Evolutionary conservation across 768 basidiomycete species (phyloP), one percentile per base, ranked within the genome.

Genomic region (Lactifluus piperatus): DNA sequence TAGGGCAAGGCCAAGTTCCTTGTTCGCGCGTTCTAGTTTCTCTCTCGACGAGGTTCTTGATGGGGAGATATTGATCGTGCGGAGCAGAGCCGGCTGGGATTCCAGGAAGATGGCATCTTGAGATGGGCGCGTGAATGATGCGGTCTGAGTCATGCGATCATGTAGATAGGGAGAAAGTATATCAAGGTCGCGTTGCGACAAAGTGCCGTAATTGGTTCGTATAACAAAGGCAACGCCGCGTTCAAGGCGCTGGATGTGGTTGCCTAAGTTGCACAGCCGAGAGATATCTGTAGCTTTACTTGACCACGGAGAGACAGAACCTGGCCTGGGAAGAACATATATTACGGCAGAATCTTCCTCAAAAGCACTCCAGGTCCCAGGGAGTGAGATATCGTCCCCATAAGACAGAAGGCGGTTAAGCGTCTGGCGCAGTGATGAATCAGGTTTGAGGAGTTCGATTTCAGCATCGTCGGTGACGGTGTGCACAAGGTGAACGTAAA

Each of bases 221-320:
- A 97, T 77, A 54, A 81, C 76, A 66, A 85, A 91, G 5, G 79
- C 82, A 20, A 83, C 65, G 4, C 95, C 94, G 20, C 97, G 83
- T 70, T 99, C 97, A 56, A 99, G 73, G 39, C 97, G 81, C 62
- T 87, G 81, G 53, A 99, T 74, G 54, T 84, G 76, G 2, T 72
- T 69, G 20, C 78, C 82, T 2, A 99, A 83, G 54, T 86, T 86
- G 75, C 97, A 99, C 53, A 97, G 82, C 9, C 74, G 74, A 22
- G 94, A 81, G 56, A 99, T 98, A 70, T 99, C 94, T 0, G 95
- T 97, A 2, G 97, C 95, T 74, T 99, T 99, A 72, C 91, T 95
- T 5, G 95, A 97, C 97, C 97, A 99, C 2, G 97, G 94, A 4
- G 95, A 97, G 67, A 98, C 87, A 4, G 94, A 94, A 4, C 95